phyloP scores from a whole-genome alignment of 2,329 filamentous ascomycete species.

The Huntiella abstrusa region DNA sequence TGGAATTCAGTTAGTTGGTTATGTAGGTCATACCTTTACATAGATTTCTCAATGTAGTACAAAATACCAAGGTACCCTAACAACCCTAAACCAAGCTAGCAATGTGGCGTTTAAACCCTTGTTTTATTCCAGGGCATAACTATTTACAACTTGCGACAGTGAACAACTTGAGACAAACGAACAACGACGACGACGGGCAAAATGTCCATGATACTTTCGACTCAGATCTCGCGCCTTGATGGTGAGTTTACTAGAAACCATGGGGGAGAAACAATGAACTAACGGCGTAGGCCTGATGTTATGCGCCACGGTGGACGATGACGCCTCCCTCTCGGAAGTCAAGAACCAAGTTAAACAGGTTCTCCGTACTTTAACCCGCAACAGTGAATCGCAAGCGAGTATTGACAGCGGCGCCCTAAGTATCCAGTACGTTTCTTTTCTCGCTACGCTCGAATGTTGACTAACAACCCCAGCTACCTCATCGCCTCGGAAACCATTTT shows the following conservation, averaged over 20 bases:
- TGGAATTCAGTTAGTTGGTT: conserved; percentile 8
- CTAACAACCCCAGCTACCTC: conserved; percentile 44
- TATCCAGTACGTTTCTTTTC: conserved; percentile 48
- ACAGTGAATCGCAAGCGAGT: conserved; percentile 74
- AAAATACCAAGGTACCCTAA: neutral
- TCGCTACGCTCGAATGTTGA: neutral
- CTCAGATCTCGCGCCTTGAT: conserved; percentile 84
- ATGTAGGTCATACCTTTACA: too few relatives aligned
- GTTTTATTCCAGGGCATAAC: too few relatives aligned
- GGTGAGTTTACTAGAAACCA: conserved; percentile 29
- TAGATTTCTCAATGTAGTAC: neutral
- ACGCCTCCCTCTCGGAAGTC: conserved; percentile 67
- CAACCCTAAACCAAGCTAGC: neutral
- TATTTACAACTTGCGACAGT: too few relatives aligned
- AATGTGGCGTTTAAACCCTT: too few relatives aligned
- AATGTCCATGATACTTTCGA: conserved; percentile 61
- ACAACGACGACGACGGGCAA: conserved; percentile 7
- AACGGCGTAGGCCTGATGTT: conserved; percentile 60
- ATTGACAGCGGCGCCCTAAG: conserved; percentile 73
- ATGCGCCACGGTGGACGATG: conserved; percentile 85
- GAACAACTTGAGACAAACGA: neutral
- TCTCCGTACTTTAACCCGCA: conserved; percentile 70
- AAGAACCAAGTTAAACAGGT: conserved; percentile 84
- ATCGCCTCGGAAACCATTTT: conserved; percentile 73
- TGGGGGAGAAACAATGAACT: neutral